A percentile compares a stretch with the other conserved stretches of the same genome.
phyloP scores from a whole-genome alignment of 83 land plant species.

The Larix sibirica region DNA sequence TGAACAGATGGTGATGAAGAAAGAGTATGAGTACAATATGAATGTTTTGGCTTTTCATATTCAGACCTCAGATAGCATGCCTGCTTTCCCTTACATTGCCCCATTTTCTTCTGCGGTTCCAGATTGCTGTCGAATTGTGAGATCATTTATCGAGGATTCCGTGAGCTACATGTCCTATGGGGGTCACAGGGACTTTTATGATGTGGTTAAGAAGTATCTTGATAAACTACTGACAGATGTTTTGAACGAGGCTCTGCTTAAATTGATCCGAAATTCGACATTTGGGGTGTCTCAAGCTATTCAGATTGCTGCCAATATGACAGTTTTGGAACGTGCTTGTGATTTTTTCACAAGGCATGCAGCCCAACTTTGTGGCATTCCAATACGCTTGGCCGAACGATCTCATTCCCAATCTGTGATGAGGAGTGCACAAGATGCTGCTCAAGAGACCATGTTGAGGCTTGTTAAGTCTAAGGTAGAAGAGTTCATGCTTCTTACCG shows the following conservation, averaged over 20 bases:
- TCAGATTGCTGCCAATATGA: conserved; percentile 91
- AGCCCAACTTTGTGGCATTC: conserved; percentile 88
- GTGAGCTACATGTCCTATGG: conserved; percentile 89
- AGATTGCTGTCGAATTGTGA: conserved; percentile 80
- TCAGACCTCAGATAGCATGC: conserved; percentile 82
- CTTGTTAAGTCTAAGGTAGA: conserved; percentile 86
- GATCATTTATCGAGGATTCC: conserved; percentile 87
- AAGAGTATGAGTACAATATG: conserved; percentile 84
- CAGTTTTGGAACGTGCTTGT: conserved; percentile 87
- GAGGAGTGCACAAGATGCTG: conserved; percentile 76
- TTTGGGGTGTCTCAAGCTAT: conserved; percentile 88
- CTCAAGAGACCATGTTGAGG: conserved; percentile 66
- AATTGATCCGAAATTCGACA: conserved; percentile 43
- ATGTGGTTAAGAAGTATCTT: conserved; percentile 73
- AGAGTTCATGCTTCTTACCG: conserved; percentile 74
- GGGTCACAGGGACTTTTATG: conserved; percentile 66
- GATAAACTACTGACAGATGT: conserved; percentile 87
- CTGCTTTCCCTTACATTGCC: conserved; percentile 92
- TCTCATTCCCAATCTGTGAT: conserved; percentile 76
- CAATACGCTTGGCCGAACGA: conserved; percentile 64
- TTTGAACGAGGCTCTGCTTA: conserved; percentile 78
- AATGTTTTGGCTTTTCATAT: conserved; percentile 77
- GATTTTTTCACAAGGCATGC: conserved; percentile 75
- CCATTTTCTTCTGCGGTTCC: conserved; percentile 95
- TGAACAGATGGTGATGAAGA: conserved; percentile 91